Evolutionary conservation across 2,329 filamentous ascomycete species (phyloP), one percentile per base, ranked within the genome.

Genomic region (Rasamsonia emersonii): DNA sequence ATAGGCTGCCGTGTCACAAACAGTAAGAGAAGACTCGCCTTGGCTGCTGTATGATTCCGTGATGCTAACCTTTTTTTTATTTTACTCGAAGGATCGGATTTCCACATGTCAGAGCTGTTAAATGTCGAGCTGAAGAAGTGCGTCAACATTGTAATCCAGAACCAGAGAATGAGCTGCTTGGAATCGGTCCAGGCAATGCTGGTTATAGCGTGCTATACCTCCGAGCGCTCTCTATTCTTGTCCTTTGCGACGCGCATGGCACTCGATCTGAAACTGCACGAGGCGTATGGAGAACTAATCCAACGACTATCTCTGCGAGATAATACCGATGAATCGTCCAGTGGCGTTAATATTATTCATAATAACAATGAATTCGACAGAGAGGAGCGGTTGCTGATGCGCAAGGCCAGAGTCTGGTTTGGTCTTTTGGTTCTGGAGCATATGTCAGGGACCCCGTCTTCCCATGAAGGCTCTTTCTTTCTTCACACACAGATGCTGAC

Each of bases 121-220:
- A 56, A 62, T 28, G 58, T 62, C 4, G 59, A 66, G 27, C 53
- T 63, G 4, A 64, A 64, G 36, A 53, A 56, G 28, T 59, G 56
- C 44, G 64, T 71, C 6, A 65, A 65, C 20, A 47, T 65, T 0
- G 57, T 69, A 3, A 61, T 68, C 10, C 54, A 64, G 23, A 58
- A 52, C 16, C 53, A 53, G 3, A 50, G 49, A 2, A 36, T 59
- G 2, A 58, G 58, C 9, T 58, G 53, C 5, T 32, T 73, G 0
- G 71, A 74, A 36, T 67, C 64, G 0, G 49, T 74, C 0, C 70
- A 75, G 35, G 68, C 70, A 3, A 52, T 75, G 5, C 47, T 73
- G 0, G 53, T 73, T 2, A 58, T 68, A 29, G 68, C 69, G 1
- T 69, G 67, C 33, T 75, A 73, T 38, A 65, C 65, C 0, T 59